phyloP scores from a whole-genome alignment of 768 basidiomycete genomes.

The Floccularia luteovirens region DNA sequence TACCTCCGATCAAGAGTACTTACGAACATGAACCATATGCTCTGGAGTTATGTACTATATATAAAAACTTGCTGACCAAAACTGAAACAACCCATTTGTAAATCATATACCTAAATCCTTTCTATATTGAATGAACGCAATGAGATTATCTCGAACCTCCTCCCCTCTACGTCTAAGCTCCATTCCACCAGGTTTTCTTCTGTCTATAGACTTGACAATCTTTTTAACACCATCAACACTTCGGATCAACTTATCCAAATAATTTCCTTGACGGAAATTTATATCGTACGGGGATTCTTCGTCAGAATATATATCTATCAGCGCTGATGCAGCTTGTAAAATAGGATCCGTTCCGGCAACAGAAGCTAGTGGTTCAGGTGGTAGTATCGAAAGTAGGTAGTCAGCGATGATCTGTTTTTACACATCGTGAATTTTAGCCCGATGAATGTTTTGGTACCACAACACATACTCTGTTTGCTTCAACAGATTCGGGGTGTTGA shows the following conservation, averaged over 20 bases:
- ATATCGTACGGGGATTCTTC: slow-evolving; percentile 73
- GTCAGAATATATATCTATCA: slow-evolving; percentile 93
- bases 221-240: slow-evolving; percentile 58
- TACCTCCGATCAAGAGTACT: no score
- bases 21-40: no score
- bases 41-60: no score
- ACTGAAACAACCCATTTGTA: no score
- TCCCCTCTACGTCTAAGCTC: slow-evolving; percentile 66
- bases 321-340: slow-evolving; percentile 71
- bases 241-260: slow-evolving; percentile 44
- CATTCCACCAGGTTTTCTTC: slow-evolving; percentile 55
- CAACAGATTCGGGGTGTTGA: slow-evolving; percentile 52
- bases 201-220: slow-evolving; percentile 57
- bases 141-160: slow-evolving; percentile 68
- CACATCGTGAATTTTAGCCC: slow-evolving; percentile 1
- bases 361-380: slow-evolving; percentile 29
- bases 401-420: slow-evolving; percentile 45
- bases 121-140: slow-evolving; percentile 72
- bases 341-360: slow-evolving; percentile 55
- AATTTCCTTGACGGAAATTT: slow-evolving; percentile 65
- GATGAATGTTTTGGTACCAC: not conserved
- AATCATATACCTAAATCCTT: no score
- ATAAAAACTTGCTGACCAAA: no score
- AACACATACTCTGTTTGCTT: slow-evolving; percentile 51
- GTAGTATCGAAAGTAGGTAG: slow-evolving; percentile 61